Evolutionary conservation across 768 basidiomycete species (phyloP), one percentile per base, ranked within the genome.

Genomic region (Tricholoma sp.): DNA sequence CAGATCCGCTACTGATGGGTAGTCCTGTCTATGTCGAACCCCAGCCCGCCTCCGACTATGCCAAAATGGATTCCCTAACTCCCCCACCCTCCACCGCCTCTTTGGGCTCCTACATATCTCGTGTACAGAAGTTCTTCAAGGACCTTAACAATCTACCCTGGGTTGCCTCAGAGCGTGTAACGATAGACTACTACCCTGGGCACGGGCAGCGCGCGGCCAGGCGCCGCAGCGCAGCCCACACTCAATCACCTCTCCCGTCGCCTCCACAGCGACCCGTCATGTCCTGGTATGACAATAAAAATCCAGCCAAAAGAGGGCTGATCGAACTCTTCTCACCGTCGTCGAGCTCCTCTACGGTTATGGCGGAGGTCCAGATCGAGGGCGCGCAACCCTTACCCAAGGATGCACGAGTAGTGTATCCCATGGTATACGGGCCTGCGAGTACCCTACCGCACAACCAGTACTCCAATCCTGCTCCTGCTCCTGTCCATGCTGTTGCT

Each of bases 71-170:
- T 6, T 61, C 67, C 11, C 68, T 68, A 8, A 41, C 32, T 1
- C 61, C 56, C 8, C 53, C 37, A 2, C 61, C 56, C 5, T 64
- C 66, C 16, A 67, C 68, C 22, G 59, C 61, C 58, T 72, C 72
- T 14, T 60, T 72, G 46, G 58, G 58, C 32, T 64, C 69, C 22
- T 69, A 68, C 58, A 37, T 71, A 54, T 60, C 64, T 32, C 64
- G 69, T 27, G 47, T 73, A 31, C 62, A 62, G n/a, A 60, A 65
- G 32, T 74, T 74, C 63, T 53, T 75, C 22, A 57, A 55, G 34
- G 68, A 72, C 41, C 53, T 76, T 32, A 66, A 66, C 54, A 62
- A 68, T 16, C 70, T 76, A 24, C 74, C 74, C 7, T 76, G 74
- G 74, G 66, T 71, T 12, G 67, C 71, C 16, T 50, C 47, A 27